Conservation (phyloP, 179 eudicot genomes). For the Silene coronaria region DNA sequence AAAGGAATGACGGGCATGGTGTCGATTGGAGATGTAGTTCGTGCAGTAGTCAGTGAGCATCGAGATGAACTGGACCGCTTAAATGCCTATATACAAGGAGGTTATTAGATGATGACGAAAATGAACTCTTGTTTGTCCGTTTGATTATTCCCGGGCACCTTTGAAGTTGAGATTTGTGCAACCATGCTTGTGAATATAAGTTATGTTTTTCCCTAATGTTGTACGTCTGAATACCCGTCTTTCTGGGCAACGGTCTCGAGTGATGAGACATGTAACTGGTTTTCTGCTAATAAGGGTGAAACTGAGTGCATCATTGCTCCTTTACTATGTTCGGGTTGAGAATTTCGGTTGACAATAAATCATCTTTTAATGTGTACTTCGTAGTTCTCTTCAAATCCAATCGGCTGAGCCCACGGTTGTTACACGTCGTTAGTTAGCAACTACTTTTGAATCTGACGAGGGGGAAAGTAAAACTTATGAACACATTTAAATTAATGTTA, state of each 20-base stretch:
- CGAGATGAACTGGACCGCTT: conserved; percentile 89
- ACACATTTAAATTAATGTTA: too few species aligned
- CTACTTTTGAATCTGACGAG: neutral
- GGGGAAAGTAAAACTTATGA: too few species aligned
- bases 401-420: too few species aligned
- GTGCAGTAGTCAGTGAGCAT: conserved; percentile 91
- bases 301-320: conserved; percentile 18
- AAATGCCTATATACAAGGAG: conserved; percentile 88
- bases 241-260: conserved; percentile 5
- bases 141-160: conserved; percentile 12
- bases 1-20: conserved; percentile 92
- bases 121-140: conserved; percentile 13
- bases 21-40: conserved; percentile 97
- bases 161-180: conserved; percentile 12
- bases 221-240: neutral
- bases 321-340: neutral
- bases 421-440: too few species aligned
- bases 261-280: conserved; percentile 14
- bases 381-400: neutral
- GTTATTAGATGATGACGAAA: conserved; percentile 64
- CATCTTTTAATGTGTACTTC: neutral
- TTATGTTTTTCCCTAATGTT: conserved; percentile 17
- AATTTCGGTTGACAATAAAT: neutral
- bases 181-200: conserved; percentile 24
- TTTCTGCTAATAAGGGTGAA: conserved; percentile 32